These are phyloP conservation scores for Kluyveromyces nonfermentans DNA, from an alignment of 805 yeast species.

Conservation along the genomic window DNA sequence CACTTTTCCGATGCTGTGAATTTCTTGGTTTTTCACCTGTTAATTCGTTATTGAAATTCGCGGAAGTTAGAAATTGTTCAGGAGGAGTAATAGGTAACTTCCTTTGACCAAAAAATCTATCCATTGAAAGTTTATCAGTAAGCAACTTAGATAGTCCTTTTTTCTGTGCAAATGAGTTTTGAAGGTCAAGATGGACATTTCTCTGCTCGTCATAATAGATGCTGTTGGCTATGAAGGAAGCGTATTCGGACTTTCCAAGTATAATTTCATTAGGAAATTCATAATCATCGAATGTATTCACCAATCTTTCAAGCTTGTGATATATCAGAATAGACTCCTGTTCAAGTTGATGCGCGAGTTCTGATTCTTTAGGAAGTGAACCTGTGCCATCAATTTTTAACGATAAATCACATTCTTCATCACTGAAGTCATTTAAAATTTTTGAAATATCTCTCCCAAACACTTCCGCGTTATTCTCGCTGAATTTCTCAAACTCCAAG, in stretches of 20 bases:
- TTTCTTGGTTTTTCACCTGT: neutral
- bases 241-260: conserved; percentile 12
- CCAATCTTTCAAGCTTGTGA: conserved; percentile 17
- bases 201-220: conserved; percentile 9
- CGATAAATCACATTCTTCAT: conserved; percentile 5
- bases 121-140: neutral
- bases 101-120: neutral
- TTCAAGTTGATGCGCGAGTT: conserved; percentile 13
- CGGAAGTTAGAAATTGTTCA: neutral
- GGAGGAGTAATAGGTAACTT: neutral
- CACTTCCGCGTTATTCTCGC: conserved; percentile 24
- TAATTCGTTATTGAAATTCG: neutral
- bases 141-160: conserved; percentile 8
- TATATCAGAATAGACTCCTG: conserved; percentile 19
- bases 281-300: conserved; percentile 18
- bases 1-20: neutral
- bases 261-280: conserved; percentile 18
- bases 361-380: neutral
- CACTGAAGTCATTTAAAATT: conserved; percentile 9
- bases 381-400: neutral
- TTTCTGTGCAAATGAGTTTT: conserved; percentile 5
- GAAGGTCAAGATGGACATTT: conserved; percentile 8
- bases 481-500: conserved; percentile 25
- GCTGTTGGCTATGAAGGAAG: conserved; percentile 10
- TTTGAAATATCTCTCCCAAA: conserved; percentile 24